Evolutionary conservation across 2,329 filamentous ascomycete species (phyloP).

Genomic region (Pseudogymnoascus sp.): DNA sequence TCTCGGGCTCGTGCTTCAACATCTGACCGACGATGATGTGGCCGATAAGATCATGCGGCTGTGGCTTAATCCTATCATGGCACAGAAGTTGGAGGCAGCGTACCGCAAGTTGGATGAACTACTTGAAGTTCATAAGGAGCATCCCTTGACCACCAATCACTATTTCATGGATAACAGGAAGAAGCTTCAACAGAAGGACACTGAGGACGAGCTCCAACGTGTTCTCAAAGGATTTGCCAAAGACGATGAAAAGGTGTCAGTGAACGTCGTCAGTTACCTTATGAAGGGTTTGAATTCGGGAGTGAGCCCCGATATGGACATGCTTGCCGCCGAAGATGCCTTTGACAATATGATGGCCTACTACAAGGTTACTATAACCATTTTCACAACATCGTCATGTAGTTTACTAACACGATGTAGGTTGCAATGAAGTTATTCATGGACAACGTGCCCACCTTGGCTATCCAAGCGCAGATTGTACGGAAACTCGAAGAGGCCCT

Average conservation of each 20-base stretch:
- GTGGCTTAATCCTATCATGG: slow-evolving; percentile 15
- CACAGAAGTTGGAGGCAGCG: slow-evolving; percentile 15
- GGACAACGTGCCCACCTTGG: slow-evolving; percentile 20
- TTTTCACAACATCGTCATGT: neutral
- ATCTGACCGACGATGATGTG: slow-evolving; percentile 12
- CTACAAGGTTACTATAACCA: slow-evolving; percentile 18
- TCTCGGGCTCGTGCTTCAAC: slow-evolving; percentile 14
- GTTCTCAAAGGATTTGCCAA: neutral
- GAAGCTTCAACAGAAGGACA: slow-evolving; percentile 11
- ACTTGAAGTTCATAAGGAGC: slow-evolving; percentile 18
- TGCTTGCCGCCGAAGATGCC: slow-evolving; percentile 15
- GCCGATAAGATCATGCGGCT: slow-evolving; percentile 11
- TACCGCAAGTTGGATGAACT: slow-evolving; percentile 17
- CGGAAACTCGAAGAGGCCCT: slow-evolving; percentile 17
- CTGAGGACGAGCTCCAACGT: slow-evolving; percentile 1
- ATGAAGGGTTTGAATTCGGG: slow-evolving; percentile 2
- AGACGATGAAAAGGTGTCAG: slow-evolving; percentile 2
- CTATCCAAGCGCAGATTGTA: slow-evolving; percentile 18
- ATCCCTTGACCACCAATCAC: slow-evolving; percentile 17
- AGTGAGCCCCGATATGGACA: slow-evolving; percentile 15
- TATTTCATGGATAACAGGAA: slow-evolving; percentile 15
- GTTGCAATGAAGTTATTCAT: slow-evolving; percentile 20
- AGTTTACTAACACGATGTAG: slow-evolving; percentile 12
- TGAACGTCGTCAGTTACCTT: slow-evolving; percentile 10
- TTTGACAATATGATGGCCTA: slow-evolving; percentile 20